Evolutionary conservation across 305 asterid species (phyloP).

Genomic region (Fraxinus dipetala): DNA sequence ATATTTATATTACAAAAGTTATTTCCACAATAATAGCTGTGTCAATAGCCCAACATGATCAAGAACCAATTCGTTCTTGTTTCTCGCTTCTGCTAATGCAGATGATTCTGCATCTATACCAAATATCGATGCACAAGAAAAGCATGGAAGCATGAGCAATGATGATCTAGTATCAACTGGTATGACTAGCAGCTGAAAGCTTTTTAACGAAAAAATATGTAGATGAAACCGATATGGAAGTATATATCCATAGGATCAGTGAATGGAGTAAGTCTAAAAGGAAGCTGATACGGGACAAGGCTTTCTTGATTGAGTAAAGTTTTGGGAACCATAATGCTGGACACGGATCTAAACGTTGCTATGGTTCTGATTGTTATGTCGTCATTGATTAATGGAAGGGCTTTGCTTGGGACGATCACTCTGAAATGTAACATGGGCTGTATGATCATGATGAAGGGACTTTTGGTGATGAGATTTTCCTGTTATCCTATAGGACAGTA

Average conservation of each 20-base stretch:
- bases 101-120: not conserved
- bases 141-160: no score
- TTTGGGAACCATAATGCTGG: no score
- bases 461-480: not conserved
- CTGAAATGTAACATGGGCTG: not conserved
- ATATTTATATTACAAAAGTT: no score
- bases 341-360: not conserved
- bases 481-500: not conserved
- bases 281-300: no score
- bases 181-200: no score
- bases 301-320: no score
- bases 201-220: no score
- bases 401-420: not conserved
- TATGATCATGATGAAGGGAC: not conserved
- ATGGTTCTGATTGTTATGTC: not conserved
- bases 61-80: not conserved
- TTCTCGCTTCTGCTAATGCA: not conserved
- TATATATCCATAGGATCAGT: no score
- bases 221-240: no score
- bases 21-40: not conserved
- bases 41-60: not conserved
- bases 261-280: no score
- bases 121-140: no score
- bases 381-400: not conserved
- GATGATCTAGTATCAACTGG: no score